A percentile compares a stretch with the other conserved stretches of the same genome.
Conservation (phyloP, 208 protist species). For the Trypanosoma vivax region DNA sequence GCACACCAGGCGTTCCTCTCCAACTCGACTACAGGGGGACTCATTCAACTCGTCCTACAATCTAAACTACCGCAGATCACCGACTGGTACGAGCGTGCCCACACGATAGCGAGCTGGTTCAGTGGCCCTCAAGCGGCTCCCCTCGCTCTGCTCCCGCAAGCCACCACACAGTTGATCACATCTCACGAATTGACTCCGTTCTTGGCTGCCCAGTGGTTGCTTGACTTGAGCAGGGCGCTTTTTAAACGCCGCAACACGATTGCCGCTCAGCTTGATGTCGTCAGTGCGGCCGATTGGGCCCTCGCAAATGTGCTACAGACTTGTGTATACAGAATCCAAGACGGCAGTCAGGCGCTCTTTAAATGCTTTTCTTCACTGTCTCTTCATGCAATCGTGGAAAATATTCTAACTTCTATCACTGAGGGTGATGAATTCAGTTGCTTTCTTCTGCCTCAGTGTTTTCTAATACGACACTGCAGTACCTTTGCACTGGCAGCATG, state of each 20-base stretch:
- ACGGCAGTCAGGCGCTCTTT: neutral
- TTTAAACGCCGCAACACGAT: too few relatives aligned
- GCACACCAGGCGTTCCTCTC: constrained; percentile 2
- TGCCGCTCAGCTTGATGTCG: neutral
- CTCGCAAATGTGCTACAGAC: constrained; percentile 9
- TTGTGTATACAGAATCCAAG: constrained; percentile 13
- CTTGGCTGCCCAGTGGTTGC: constrained; percentile 12
- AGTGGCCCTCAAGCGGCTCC: neutral
- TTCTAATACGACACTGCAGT: constrained; percentile 16
- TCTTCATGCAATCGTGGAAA: constrained; percentile 4
- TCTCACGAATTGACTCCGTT: constrained; percentile 12
- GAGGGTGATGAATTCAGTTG: too few relatives aligned
- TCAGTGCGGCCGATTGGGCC: constrained; percentile 8
- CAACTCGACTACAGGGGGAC: neutral
- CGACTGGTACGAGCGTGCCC: constrained; percentile 17
- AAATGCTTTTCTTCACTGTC: constrained; percentile 13
- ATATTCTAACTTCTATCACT: too few relatives aligned
- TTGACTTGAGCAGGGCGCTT: constrained; percentile 8
- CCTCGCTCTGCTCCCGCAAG: constrained; percentile 10
- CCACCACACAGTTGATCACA: constrained; percentile 4
- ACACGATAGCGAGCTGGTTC: constrained; percentile 19
- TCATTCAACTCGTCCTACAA: constrained; percentile 36
- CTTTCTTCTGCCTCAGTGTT: constrained; percentile 13
- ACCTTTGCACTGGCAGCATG: constrained; percentile 12
- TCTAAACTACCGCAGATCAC: constrained; percentile 22